Percentiles rank a stretch among this genome's conserved stretches.
Conservation (phyloP, 108 stramenopile genomes). For the Schizochytrium sp. region DNA sequence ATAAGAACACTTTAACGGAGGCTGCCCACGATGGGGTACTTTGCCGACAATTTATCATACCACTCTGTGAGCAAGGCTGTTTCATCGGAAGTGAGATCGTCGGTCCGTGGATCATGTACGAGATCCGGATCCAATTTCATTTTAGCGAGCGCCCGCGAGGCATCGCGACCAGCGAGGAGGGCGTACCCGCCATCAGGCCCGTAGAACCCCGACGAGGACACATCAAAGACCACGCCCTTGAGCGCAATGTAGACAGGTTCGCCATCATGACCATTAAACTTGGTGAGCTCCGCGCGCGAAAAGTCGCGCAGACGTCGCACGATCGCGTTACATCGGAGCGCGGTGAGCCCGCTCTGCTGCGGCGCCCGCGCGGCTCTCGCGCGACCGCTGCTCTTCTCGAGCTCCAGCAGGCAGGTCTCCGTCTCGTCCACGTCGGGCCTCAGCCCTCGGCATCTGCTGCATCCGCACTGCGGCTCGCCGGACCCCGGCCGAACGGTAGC, state of each 20-base stretch:
- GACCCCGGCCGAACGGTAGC: neutral
- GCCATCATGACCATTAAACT: neutral
- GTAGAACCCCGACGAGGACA: neutral
- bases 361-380: too few relatives aligned
- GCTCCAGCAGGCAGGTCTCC: neutral
- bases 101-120: neutral
- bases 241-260: neutral
- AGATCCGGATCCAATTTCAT: neutral
- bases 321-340: too few relatives aligned
- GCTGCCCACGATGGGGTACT: neutral
- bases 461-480: neutral
- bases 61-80: neutral
- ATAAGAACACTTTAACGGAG: neutral
- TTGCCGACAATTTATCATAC: neutral
- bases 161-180: neutral
- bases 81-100: neutral
- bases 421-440: neutral
- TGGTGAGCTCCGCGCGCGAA: neutral
- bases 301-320: neutral
- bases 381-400: too few relatives aligned
- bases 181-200: neutral
- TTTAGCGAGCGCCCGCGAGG: neutral
- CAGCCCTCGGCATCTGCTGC: neutral
- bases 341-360: too few relatives aligned
- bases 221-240: neutral